Evolutionary conservation across 2,329 filamentous ascomycete genomes (phyloP), one percentile per base, ranked within the genome.

Genomic region (Ceratocystiopsis sp.): DNA sequence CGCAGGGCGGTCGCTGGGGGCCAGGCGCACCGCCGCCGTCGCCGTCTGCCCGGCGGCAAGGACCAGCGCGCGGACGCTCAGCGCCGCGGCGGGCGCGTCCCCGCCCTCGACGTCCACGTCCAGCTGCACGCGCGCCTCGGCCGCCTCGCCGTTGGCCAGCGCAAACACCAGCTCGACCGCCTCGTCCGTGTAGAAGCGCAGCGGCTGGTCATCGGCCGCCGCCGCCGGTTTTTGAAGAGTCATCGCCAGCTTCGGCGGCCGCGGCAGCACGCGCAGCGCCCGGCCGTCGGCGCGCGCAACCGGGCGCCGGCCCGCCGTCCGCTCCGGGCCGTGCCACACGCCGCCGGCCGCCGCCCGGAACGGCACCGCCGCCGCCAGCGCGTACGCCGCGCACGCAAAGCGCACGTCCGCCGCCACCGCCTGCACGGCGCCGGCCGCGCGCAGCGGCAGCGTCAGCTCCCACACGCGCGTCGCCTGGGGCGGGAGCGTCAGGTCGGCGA

Each of bases 191-290:
- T 94, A 96, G 58, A 89, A 93, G 43, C 86, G 78, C 13, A 46
- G 14, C 1, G 34, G 16, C 3, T n/a, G 12, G 7, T 10, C 18
- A 8, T 17, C 8, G n/a, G 19, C 29, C 19, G 29, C 17, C 6
- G 34, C 21, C 13, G 40, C 13, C 4, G 40, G 25, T 19, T 18
- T 13, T 21, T 16, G 11, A 11, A 84, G 62, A 21, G 65, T 70
- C 38, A 98, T 74, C 51, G 84, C 78, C 64, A 98, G 76, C 60
- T 95, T 96, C 0, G 91, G 91, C 25, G 89, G 91, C 50, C 93
- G 83, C 1, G 91, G 89, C 43, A 86, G 68, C 19, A 98, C 77
- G 44, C 75, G 78, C 44, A 93, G 72, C 2, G 64, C 63, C 33
- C 72, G 65, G 10, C 71, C 61, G 39, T 70, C 64, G 12, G 60